Percentiles rank a stretch among this genome's conserved stretches.
phyloP scores from a whole-genome alignment of 208 protist genomes.

The Eutreptiella sp. region DNA sequence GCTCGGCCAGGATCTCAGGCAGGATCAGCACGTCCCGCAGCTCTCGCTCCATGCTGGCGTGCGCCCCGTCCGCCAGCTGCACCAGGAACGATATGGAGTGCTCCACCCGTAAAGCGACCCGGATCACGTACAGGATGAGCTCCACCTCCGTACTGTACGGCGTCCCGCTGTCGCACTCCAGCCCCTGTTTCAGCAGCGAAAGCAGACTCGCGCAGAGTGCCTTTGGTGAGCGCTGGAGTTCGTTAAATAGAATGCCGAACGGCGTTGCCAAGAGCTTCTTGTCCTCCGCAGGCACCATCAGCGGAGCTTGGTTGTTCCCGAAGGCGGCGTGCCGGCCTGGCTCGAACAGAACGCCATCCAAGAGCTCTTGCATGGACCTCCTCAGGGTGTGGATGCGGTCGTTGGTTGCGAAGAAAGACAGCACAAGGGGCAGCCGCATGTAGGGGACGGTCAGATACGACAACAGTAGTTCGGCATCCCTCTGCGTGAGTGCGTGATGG shows the following conservation, averaged over 20 bases:
- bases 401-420: slow-evolving; percentile 44
- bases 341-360: slow-evolving; percentile 59
- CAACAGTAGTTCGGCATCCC: slow-evolving; percentile 42
- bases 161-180: slow-evolving; percentile 31
- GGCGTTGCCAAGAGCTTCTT: slow-evolving; percentile 36
- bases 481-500: slow-evolving; percentile 35
- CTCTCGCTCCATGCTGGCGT: background rate
- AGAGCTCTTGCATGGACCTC: slow-evolving; percentile 42
- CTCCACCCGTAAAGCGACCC: slow-evolving; percentile 8
- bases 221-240: slow-evolving; percentile 36
- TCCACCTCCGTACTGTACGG: too few species aligned
- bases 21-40: background rate
- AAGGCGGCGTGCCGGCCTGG: slow-evolving; percentile 36
- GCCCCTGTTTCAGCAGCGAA: slow-evolving; percentile 25
- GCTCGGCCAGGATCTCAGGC: background rate
- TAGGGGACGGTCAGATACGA: slow-evolving; percentile 48
- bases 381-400: slow-evolving; percentile 48
- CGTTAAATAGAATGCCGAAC: slow-evolving; percentile 44
- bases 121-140: slow-evolving; percentile 23
- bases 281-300: slow-evolving; percentile 42
- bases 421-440: slow-evolving; percentile 41
- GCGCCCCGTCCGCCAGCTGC: background rate
- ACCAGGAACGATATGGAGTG: slow-evolving; percentile 17
- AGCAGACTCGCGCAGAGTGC: slow-evolving; percentile 19
- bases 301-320: slow-evolving; percentile 23